A percentile compares a stretch with the other conserved stretches of the same genome.
Conservation (phyloP, 139 green algal genomes). For the Chlorella sorokiniana region DNA sequence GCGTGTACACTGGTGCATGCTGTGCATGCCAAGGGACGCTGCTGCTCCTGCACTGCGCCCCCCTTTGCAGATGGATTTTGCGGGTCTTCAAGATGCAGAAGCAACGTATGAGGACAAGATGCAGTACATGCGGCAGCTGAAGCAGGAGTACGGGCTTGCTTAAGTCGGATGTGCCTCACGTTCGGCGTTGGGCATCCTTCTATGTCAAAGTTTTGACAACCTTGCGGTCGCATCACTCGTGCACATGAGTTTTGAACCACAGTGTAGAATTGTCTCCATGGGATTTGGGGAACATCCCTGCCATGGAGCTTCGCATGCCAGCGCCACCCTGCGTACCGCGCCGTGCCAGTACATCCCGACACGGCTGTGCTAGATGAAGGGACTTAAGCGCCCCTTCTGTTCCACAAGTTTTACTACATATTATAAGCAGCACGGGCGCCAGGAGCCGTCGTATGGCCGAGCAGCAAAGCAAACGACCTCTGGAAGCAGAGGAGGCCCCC, state of each 20-base stretch:
- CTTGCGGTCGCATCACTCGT: no score
- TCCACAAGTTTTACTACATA: no score
- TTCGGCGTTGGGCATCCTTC: background rate
- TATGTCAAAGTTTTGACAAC: background rate
- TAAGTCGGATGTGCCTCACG: background rate
- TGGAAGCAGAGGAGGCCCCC: background rate
- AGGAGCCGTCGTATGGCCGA: background rate
- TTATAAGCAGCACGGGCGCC: background rate
- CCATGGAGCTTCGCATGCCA: background rate
- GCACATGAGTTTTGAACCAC: no score
- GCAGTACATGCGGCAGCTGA: slow-evolving; percentile 43
- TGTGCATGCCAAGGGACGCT: no score
- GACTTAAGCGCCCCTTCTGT: no score
- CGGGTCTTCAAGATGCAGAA: slow-evolving; percentile 29
- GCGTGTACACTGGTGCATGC: no score
- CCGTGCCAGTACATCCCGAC: background rate
- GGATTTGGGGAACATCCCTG: no score
- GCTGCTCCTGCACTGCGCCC: background rate
- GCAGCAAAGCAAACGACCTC: background rate
- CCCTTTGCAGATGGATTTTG: slow-evolving; percentile 24
- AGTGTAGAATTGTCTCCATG: no score
- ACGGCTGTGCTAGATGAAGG: no score
- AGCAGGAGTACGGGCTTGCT: slow-evolving; percentile 8
- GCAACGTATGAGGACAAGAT: slow-evolving; percentile 63
- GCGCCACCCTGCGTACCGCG: background rate